These are phyloP conservation scores for Zymoseptoria brevis DNA, from an alignment of 2,329 filamentous ascomycete species.

Conservation along the genomic window DNA sequence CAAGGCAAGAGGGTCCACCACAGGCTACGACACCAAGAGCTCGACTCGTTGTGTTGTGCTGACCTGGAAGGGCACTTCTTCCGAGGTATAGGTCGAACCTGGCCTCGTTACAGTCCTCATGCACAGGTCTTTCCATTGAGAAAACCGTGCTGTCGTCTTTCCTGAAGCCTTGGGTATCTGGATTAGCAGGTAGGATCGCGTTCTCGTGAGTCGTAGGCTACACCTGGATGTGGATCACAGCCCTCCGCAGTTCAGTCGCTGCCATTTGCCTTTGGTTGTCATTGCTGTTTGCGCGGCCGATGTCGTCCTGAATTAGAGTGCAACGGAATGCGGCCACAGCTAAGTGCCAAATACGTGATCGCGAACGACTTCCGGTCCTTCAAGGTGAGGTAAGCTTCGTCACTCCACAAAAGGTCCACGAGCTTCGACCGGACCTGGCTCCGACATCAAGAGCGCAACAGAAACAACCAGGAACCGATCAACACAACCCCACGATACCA, in stretches of 20 bases:
- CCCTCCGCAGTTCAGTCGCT: background rate
- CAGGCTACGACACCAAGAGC: constrained; percentile 2
- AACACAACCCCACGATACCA: background rate
- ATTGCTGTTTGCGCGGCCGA: background rate
- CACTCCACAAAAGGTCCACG: background rate
- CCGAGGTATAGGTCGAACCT: background rate
- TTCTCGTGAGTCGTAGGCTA: background rate
- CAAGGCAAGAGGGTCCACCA: background rate
- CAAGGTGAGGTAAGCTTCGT: background rate
- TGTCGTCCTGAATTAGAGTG: background rate
- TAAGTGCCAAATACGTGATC: background rate
- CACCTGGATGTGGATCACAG: background rate
- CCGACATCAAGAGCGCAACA: background rate
- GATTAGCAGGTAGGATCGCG: background rate
- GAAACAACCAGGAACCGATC: background rate
- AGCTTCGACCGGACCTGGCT: background rate
- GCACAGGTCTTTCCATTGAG: background rate
- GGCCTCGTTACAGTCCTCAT: background rate
- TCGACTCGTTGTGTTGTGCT: constrained; percentile 4
- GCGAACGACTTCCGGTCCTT: background rate
- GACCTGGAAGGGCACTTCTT: constrained; percentile 1
- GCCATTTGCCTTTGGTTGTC: background rate
- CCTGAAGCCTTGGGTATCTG: background rate
- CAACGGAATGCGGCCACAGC: background rate
- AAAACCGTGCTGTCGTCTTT: background rate